Base-by-base conservation (phyloP, 176 grass and related monocot species). In the Stipa capillata region DNA sequence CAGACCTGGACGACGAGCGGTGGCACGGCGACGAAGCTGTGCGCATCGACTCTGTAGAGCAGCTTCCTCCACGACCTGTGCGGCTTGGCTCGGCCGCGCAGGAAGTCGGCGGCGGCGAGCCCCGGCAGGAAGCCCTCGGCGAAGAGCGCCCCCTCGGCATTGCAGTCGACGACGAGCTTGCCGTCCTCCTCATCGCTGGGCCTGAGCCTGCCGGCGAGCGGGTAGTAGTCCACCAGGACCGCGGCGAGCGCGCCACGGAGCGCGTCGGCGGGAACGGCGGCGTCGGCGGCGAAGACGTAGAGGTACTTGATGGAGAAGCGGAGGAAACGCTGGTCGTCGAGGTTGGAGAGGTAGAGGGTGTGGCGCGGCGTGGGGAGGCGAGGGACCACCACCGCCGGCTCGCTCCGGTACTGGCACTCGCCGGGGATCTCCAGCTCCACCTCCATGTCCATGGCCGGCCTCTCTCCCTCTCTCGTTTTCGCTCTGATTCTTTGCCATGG, bases 301-400 rank as follows among this genome's bases (percentile, higher is more conserved):
- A 97, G 72, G 80, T 97, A 97, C 83, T 93, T 93, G 85, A 97
- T 93, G 76, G 93, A 97, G 90, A 97, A 97, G 3, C 93, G 83
- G 52, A 97, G 59, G 90, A 97, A 93, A 12, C 82, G 82, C 73
- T 97, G 93, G 79, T 97, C 90, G 73, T 97, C 93, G 25, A 97
- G 88, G 88, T 93, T 97, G 77, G 93, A 97, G 39, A 97, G 83
- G 80, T 91, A 87, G 16, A 97, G 76, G 25, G 51, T 73, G 70
- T 73, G 79, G 12, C 73, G 74, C 61, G 85, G 90, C 12, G 90
- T 97, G 15, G 73, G 44, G 40, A 57, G 63, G 82, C 82, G 85
- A 14, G 93, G 93, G 0, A 14, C 13, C 62, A 96, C 93, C 69
- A 92, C 23, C 48, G 24, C 54, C 32, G 90, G 82, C 35, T 77